phyloP scores from a whole-genome alignment of 306 rosid genomes.

The Glycyrrhiza uralensis region DNA sequence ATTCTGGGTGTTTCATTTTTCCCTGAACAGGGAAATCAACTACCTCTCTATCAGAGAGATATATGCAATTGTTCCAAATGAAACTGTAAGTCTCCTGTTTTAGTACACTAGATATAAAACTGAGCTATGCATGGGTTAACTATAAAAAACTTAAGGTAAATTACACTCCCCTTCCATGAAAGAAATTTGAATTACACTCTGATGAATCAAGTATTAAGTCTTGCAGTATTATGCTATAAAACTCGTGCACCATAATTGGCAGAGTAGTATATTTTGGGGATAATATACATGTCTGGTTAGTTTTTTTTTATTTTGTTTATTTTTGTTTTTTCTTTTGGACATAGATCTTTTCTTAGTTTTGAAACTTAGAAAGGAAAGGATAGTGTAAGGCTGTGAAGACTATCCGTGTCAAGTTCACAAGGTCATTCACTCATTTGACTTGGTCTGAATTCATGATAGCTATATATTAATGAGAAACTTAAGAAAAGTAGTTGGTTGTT shows the following conservation, averaged over 20 bases:
- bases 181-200: too few relatives aligned
- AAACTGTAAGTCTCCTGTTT: constrained; percentile 58
- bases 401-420: background rate
- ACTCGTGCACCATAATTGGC: too few relatives aligned
- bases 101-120: background rate
- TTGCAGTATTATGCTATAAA: too few relatives aligned
- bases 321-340: too few relatives aligned
- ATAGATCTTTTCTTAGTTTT: background rate
- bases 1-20: background rate
- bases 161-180: too few relatives aligned
- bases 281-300: too few relatives aligned
- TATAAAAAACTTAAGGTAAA: too few relatives aligned
- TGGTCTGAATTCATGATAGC: background rate
- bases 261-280: background rate
- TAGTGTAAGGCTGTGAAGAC: background rate
- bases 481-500: background rate
- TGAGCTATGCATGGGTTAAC: background rate
- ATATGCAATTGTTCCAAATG: constrained; percentile 92
- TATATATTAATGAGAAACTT: background rate
- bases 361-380: background rate
- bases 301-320: too few relatives aligned
- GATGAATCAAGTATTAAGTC: too few relatives aligned
- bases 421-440: background rate
- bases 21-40: constrained; percentile 54
- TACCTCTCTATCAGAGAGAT: constrained; percentile 66